Base-by-base conservation (phyloP, 345 rosid genomes). In the Acer campestre region DNA sequence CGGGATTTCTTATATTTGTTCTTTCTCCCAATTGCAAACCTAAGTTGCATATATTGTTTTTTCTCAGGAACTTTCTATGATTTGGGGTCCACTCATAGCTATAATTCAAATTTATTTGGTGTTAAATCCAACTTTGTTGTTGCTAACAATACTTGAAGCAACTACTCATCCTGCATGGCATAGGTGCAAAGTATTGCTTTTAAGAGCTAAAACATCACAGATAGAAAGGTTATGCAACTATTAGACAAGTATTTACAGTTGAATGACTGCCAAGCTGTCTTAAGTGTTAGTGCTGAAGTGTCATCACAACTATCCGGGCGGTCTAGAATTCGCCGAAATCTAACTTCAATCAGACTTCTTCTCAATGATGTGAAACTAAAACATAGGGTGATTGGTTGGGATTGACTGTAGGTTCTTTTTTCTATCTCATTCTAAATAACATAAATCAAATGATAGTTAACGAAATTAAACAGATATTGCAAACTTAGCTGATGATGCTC, bases 161-260 rank as follows among this genome's bases (percentile, higher is more conserved):
- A 25, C n/a, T 11, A 62, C 27, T 65, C 11, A 0, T 29, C 48
- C 9, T 16, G 10, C 48, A 64, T 74, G 49, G 23, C 25, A 14
- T 63, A 48, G 46, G 7, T 63, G 18, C 71, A 31, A 5, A 35
- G 38, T 35, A 14, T 75, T 75, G 10, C 63, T 29, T 17, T 55
- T 49, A 63, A n/a, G 72, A 13, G 14, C 63, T 12, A 65, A 55
- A 51, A 31, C 11, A 35, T 67, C 23, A 7, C 35, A 25, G 13
- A 55, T 66, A 51, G 38, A 31, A 31, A n/a, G 68, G 23, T 44
- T 63, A 74, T 63, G 70, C 12, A 29, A 31, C 51, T n/a, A 74
- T 65, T 59, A 65, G 68, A 58, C 29, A 55, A 55, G 48, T 66
- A 2, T 10, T 20, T 7, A n/a, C 29, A 49, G 27, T 44, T 73